Percentiles rank a stretch among this genome's conserved stretches.
phyloP scores from a whole-genome alignment of 305 asterid species.

The Ajuga reptans region DNA sequence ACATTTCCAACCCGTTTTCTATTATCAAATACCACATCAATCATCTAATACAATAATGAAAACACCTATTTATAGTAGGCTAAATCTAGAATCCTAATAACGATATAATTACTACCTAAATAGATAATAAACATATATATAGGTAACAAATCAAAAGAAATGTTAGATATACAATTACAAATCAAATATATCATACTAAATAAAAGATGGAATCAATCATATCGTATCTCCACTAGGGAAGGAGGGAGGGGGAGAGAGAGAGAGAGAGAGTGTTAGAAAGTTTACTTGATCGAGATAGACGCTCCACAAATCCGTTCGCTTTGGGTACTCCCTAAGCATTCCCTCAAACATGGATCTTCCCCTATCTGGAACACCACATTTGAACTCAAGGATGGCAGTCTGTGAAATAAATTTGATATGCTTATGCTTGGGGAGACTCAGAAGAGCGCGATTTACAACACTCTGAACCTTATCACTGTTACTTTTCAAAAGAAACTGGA shows the following conservation, averaged over 20 bases:
- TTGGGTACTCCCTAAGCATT: slow-evolving; percentile 82
- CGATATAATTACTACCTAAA: too few species aligned
- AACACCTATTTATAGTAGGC: too few species aligned
- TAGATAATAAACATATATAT: too few species aligned
- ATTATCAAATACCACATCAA: too few species aligned
- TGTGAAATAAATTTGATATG: slow-evolving; percentile 73
- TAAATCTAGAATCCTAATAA: too few species aligned
- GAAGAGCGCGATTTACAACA: slow-evolving; percentile 61
- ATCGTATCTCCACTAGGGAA: too few species aligned
- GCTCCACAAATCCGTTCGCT: slow-evolving; percentile 93
- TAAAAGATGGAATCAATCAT: too few species aligned
- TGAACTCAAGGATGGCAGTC: slow-evolving; percentile 81
- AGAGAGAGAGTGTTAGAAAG: neutral
- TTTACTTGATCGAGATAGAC: slow-evolving; percentile 82
- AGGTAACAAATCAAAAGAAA: too few species aligned
- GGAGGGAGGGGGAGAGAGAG: neutral
- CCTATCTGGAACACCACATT: slow-evolving; percentile 77
- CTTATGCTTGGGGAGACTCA: slow-evolving; percentile 67
- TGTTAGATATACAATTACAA: too few species aligned
- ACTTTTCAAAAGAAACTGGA: slow-evolving; percentile 48
- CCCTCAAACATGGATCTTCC: slow-evolving; percentile 87
- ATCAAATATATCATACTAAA: too few species aligned
- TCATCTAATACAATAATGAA: too few species aligned
- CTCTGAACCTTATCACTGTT: slow-evolving; percentile 56
- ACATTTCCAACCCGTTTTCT: too few species aligned